phyloP scores from a whole-genome alignment of 345 rosid genomes.

The Populus tremula region DNA sequence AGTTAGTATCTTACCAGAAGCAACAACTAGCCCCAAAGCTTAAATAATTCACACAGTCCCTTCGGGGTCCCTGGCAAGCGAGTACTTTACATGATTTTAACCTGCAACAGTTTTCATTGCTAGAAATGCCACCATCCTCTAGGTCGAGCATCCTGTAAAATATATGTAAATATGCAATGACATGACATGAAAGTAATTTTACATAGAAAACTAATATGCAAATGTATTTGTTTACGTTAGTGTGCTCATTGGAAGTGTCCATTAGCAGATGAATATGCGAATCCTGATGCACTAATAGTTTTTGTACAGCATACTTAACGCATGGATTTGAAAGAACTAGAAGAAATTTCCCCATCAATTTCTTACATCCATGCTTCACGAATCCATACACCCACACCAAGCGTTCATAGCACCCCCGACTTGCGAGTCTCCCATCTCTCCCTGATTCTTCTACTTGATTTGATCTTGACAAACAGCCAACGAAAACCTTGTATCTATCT shows the following conservation, averaged over 20 bases:
- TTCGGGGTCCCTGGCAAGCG: not conserved
- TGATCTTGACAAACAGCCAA: conserved; percentile 68
- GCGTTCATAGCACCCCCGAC: conserved; percentile 32
- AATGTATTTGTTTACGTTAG: conserved; percentile 2
- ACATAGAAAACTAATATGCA: conserved; percentile 7
- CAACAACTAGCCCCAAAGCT: conserved; percentile 14
- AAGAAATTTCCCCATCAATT: conserved; percentile 13
- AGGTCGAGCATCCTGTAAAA: conserved; percentile 15
- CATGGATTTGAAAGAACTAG: conserved; percentile 2
- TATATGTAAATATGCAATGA: conserved; percentile 2
- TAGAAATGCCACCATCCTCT: conserved; percentile 9
- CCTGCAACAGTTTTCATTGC: conserved; percentile 15
- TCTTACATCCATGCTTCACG: conserved; percentile 9
- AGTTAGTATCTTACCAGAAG: conserved; percentile 13
- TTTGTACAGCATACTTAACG: not conserved
- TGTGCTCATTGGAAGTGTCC: conserved; percentile 3
- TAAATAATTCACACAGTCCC: not conserved
- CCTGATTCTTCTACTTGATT: conserved; percentile 43
- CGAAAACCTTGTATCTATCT: conserved; percentile 71
- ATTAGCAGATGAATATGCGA: conserved; percentile 9
- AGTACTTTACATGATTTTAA: not conserved
- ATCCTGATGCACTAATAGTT: not conserved
- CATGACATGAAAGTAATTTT: not conserved
- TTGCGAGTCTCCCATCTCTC: conserved; percentile 35
- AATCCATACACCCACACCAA: conserved; percentile 33